phyloP scores from a whole-genome alignment of 768 basidiomycete genomes.

The Termitomyces eurrhizus region DNA sequence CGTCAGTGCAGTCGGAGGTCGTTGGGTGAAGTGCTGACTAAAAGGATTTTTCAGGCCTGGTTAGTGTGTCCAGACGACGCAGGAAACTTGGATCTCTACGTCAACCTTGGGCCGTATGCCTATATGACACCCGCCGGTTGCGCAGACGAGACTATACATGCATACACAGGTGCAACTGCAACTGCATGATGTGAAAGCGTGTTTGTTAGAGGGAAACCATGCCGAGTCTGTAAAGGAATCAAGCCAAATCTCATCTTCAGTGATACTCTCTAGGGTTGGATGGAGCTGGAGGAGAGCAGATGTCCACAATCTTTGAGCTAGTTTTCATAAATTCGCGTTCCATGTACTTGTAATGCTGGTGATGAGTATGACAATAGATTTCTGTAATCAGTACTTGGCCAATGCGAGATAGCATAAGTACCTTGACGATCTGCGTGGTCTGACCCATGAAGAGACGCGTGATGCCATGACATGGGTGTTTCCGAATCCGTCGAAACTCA shows the following conservation, averaged over 20 bases:
- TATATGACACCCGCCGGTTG: conserved; percentile 58
- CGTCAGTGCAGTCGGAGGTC: conserved; percentile 25
- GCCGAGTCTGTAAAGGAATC: neutral
- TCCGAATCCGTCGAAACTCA: neutral
- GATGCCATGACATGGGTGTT: neutral
- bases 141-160: conserved; percentile 57
- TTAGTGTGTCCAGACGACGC: conserved; percentile 49
- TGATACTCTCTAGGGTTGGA: neutral
- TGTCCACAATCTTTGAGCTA: neutral
- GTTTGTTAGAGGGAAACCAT: neutral
- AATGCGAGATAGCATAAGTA: neutral
- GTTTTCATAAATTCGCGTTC: neutral
- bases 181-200: conserved; percentile 16
- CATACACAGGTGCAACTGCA: conserved; percentile 53
- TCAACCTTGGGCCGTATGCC: conserved; percentile 52
- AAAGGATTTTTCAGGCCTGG: conserved; percentile 37
- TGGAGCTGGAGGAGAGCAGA: neutral
- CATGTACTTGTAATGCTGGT: neutral
- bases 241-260: neutral
- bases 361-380: neutral
- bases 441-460: neutral
- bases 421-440: neutral
- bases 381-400: neutral
- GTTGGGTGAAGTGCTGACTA: neutral
- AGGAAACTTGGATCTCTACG: conserved; percentile 39